A percentile compares a stretch with the other conserved stretches of the same genome.
phyloP scores from a whole-genome alignment of 2,329 filamentous ascomycete species.

The Colletotrichum lini region DNA sequence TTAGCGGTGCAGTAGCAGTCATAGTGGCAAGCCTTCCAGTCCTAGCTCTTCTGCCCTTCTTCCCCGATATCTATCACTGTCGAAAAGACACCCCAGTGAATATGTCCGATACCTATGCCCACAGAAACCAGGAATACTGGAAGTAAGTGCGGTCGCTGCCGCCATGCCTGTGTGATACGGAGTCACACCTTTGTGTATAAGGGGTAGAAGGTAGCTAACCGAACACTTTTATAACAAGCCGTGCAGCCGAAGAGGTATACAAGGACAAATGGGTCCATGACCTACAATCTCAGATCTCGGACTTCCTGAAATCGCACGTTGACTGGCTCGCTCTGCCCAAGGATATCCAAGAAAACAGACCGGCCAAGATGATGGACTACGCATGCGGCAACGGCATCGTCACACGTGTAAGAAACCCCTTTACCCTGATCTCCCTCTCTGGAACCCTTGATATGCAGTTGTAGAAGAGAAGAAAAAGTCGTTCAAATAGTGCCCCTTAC shows the following conservation, averaged over 20 bases:
- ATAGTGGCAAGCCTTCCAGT: too few species aligned
- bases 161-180: neutral
- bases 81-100: too few species aligned
- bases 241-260: neutral
- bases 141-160: neutral
- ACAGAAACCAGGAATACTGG: neutral
- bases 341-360: conserved; percentile 7
- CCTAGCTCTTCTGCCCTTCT: too few species aligned
- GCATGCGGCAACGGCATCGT: conserved; percentile 51
- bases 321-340: conserved; percentile 47
- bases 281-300: neutral
- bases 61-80: too few species aligned
- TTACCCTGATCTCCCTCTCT: too few species aligned
- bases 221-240: neutral
- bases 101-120: neutral
- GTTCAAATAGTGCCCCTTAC: too few species aligned
- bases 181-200: neutral
- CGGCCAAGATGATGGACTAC: conserved; percentile 50
- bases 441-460: too few species aligned
- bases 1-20: neutral
- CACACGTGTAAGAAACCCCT: conserved; percentile 46
- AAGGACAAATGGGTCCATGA: neutral
- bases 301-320: conserved; percentile 35
- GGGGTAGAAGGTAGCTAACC: neutral
- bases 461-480: too few species aligned